Percentiles rank a stretch among this genome's conserved stretches.
Evolutionary conservation across 1,284 basidiomycete genomes (phyloP).

Genomic region (Boletus sp.): DNA sequence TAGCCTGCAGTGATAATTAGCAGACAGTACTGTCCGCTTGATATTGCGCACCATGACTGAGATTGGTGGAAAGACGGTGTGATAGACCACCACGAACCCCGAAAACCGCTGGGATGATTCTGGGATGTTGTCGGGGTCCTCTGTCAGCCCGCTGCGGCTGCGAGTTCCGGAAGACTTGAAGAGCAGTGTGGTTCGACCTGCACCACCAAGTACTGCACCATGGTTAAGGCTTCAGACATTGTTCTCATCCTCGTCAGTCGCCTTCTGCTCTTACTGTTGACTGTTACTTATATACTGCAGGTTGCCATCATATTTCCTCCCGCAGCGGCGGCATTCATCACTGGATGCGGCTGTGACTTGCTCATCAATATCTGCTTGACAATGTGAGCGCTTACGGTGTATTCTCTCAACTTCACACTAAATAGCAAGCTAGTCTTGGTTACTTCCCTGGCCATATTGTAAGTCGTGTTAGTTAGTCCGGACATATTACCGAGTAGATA

Average conservation of each 20-base stretch:
- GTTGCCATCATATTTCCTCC: conserved; percentile 71
- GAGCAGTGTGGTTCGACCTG: too few species aligned
- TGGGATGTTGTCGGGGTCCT: conserved; percentile 21
- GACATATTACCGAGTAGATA: background rate
- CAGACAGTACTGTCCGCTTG: background rate
- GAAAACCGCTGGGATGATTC: conserved; percentile 5
- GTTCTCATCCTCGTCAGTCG: conserved; percentile 37
- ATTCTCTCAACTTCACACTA: conserved; percentile 1
- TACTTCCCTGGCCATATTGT: conserved; percentile 72
- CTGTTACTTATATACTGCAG: conserved; percentile 32
- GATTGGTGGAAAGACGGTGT: conserved; percentile 1
- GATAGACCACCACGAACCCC: conserved; percentile 12
- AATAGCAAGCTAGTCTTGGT: conserved; percentile 49
- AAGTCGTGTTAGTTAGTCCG: conserved; percentile 19
- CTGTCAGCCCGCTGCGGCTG: conserved; percentile 5
- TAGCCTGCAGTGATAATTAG: conserved; percentile 50
- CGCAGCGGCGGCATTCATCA: conserved; percentile 59
- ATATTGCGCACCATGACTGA: conserved; percentile 24
- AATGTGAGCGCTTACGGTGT: conserved; percentile 41
- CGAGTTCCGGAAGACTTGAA: background rate
- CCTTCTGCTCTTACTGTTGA: background rate
- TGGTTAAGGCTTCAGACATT: conserved; percentile 34
- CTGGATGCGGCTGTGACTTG: conserved; percentile 69
- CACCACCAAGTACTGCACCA: conserved; percentile 8
- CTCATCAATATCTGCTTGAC: conserved; percentile 72